Base-by-base conservation (phyloP, 192 early-diverging fungal species). In the Jimgerdemannia flammicorona region DNA sequence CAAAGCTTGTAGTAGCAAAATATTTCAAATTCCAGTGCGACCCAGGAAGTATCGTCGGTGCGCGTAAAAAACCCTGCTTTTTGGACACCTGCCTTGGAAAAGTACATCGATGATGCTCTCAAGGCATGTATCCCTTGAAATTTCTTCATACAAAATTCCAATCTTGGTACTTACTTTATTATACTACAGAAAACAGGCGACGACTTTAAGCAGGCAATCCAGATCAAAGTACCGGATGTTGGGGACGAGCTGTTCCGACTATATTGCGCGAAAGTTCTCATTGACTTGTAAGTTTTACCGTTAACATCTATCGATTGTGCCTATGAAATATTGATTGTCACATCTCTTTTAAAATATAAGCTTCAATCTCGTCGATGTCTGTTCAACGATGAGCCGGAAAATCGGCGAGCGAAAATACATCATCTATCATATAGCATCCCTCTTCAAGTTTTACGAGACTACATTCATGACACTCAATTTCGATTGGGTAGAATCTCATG, bases 401-500 rank as follows among this genome's bases (percentile, higher is more conserved):
- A 72, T 77, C 29, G 63, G 75, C 0, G 71, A 77, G 43, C 39
- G 75, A 67, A 76, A 71, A 71, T 71, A 75, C 44, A 75, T 75
- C 44, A 70, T 75, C 3, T 64, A 75, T 2, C 49, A 59, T 59
- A 59, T 59, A 59, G 49, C 49, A 59, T 59, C 49, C 0, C 49
- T 59, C 49, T 76, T 76, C 43, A 76, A 76, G 72, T 76, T 71
- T 72, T 76, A 76, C 63, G 70, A 72, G 54, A 66, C 70, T 17
- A 76, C 75, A 17, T 76, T 76, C 20, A 66, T 70, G 72, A 76
- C 41, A 67, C 43, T 77, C 40, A 71, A 77, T 72, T 72, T 77
- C 10, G 59, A 77, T 66, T 77, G 70, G 71, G 72, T 77, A 7
- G 64, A 76, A 76, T 71, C 75, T 1, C 75, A 76, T 29, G 64